These are phyloP conservation scores for Candida pseudocylindracea DNA, from an alignment of 1,139 yeast species.

Conservation along the genomic window DNA sequence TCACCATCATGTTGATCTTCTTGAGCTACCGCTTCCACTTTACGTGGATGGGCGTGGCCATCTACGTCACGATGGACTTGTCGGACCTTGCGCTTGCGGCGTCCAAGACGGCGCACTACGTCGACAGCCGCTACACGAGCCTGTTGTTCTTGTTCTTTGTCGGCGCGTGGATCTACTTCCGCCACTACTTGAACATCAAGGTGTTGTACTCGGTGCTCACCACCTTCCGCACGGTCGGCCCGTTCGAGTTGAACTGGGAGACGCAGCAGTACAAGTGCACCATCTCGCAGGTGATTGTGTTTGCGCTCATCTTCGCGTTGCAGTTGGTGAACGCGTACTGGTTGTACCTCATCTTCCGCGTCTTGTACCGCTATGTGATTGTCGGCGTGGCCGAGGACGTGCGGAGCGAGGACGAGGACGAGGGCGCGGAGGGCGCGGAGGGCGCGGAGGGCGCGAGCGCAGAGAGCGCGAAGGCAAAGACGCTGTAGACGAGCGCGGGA, in stretches of 20 bases:
- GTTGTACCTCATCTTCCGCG: slow-evolving; percentile 65
- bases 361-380: slow-evolving; percentile 37
- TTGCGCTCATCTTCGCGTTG: slow-evolving; percentile 49
- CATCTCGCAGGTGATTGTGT: slow-evolving; percentile 83
- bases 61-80: slow-evolving; percentile 88
- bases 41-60: slow-evolving; percentile 84
- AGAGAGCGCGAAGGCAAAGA: no score
- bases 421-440: slow-evolving; percentile 4
- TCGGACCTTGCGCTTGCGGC: slow-evolving; percentile 75
- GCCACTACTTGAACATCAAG: slow-evolving; percentile 66
- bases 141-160: slow-evolving; percentile 54
- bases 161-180: slow-evolving; percentile 59
- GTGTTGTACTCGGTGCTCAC: slow-evolving; percentile 79
- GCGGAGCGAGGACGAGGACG: slow-evolving; percentile 73
- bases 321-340: slow-evolving; percentile 78
- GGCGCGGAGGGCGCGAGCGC: neutral
- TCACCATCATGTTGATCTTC: slow-evolving; percentile 77
- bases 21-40: slow-evolving; percentile 87
- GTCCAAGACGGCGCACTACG: slow-evolving; percentile 68
- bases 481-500: no score
- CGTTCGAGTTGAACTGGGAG: slow-evolving; percentile 63
- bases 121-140: slow-evolving; percentile 40
- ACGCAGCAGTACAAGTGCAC: slow-evolving; percentile 91
- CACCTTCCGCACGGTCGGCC: slow-evolving; percentile 71
- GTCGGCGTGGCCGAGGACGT: slow-evolving; percentile 56